Percentiles rank a stretch among this genome's conserved stretches.
Conservation (phyloP, 345 rosid species). For the Zanthoxylum bungeanum region DNA sequence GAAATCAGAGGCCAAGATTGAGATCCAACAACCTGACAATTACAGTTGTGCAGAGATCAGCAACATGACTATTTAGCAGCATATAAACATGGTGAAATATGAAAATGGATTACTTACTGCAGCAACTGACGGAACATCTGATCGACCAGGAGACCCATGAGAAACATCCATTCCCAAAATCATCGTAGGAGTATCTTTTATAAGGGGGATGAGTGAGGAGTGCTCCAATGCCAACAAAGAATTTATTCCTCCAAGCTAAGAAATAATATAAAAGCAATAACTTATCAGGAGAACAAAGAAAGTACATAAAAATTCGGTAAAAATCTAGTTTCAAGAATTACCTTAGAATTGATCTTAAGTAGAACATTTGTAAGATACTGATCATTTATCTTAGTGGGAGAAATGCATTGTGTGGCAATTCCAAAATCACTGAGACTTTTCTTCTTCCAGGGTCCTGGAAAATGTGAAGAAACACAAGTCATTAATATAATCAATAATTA, state of each 20-base stretch:
- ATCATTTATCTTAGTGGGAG: constrained; percentile 63
- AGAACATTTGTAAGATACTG: constrained; percentile 88
- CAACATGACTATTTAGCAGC: constrained; percentile 2
- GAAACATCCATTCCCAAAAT: constrained; percentile 98
- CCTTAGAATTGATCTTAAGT: constrained; percentile 89
- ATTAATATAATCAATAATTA: constrained; percentile 4
- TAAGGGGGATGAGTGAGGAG: constrained; percentile 45
- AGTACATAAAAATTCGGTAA: constrained; percentile 1
- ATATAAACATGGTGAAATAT: background rate
- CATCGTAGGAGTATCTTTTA: constrained; percentile 70
- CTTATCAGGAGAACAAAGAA: background rate
- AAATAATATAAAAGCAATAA: constrained; percentile 9
- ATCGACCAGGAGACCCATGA: constrained; percentile 83
- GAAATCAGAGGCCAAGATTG: constrained; percentile 75
- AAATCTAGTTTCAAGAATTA: constrained; percentile 25
- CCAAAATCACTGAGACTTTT: constrained; percentile 64
- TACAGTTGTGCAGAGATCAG: constrained; percentile 6
- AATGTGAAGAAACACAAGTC: constrained; percentile 18
- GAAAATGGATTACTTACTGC: constrained; percentile 46
- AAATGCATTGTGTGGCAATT: constrained; percentile 78
- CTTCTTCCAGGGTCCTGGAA: constrained; percentile 87
- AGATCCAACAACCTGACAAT: constrained; percentile 86
- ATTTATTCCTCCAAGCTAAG: constrained; percentile 91
- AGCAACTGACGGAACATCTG: constrained; percentile 72
- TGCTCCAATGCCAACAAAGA: constrained; percentile 71